Conservation (phyloP, 2,329 filamentous ascomycete species). For the Colletotrichum destructivum region DNA sequence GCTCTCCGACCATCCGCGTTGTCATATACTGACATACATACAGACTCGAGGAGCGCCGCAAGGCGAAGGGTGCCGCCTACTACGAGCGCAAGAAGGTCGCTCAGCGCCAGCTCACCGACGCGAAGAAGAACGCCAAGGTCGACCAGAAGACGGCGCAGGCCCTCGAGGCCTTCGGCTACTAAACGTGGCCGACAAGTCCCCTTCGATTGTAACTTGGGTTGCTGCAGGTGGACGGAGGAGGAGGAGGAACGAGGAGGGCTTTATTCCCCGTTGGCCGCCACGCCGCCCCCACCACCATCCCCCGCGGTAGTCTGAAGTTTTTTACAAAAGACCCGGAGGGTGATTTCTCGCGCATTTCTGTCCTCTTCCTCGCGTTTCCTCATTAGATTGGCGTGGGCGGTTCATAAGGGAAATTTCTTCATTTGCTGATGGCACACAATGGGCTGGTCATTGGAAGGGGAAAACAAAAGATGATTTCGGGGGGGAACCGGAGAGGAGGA, state of each 20-base stretch:
- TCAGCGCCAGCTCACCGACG: constrained; percentile 89
- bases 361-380: constrained; percentile 65
- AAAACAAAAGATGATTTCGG: constrained; percentile 38
- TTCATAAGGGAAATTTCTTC: constrained; percentile 65
- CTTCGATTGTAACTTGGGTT: constrained; percentile 26
- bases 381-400: constrained; percentile 69
- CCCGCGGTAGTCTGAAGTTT: constrained; percentile 10
- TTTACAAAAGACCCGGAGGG: constrained; percentile 33
- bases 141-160: constrained; percentile 90
- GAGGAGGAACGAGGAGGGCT: constrained; percentile 26
- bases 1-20: too few relatives aligned
- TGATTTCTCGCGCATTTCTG: constrained; percentile 47
- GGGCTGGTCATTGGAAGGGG: constrained; percentile 51
- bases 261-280: constrained; percentile 41
- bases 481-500: constrained; percentile 28
- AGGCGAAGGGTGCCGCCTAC: constrained; percentile 99
- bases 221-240: constrained; percentile 16
- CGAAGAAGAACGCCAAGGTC: constrained; percentile 91
- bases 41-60: constrained; percentile 99
- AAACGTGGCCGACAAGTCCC: constrained; percentile 56
- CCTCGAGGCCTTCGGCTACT: constrained; percentile 94
- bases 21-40: constrained; percentile 33
- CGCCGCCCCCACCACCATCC: constrained; percentile 29
- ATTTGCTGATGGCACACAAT: constrained; percentile 62
- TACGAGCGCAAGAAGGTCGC: constrained; percentile 99